Base-by-base conservation (phyloP, 805 yeast genomes). In the Hanseniaspora clermontiae region DNA sequence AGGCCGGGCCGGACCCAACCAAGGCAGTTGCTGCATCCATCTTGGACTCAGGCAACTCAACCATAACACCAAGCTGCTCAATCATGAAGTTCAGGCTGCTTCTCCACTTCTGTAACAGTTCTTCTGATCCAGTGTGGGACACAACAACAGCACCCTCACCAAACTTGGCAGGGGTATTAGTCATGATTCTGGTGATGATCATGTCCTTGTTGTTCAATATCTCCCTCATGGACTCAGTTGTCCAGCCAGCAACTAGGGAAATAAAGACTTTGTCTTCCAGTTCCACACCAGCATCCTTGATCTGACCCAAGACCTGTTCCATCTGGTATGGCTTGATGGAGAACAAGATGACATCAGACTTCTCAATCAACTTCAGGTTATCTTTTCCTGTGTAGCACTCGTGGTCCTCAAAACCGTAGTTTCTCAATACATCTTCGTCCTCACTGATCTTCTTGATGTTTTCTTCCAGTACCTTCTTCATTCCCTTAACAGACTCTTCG, bases 1-100 rank as follows among this genome's bases (percentile, higher is more conserved):
- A 93, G 0, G 98, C 98, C 1, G 97, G 97, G 1, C 96, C 98
- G 1, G 96, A 87, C 1, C 98, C 98, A 57, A 93, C 88, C 49
- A 93, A 76, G 0, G 96, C 85, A 9, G 97, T 91, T 43, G 96
- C 95, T 4, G 91, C 96, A 67, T 93, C 97, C 89, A 91, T 89
- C 70, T 88, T 86, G 67, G 84, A 84, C 70, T 93, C 99, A 19
- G 90, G 91, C 45, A 86, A 71, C 61, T 78, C 80, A 58, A 72
- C 68, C 56, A 80, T 70, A 6, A 46, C 37, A 2, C 59, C 59
- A 8, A 51, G 39, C 32, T 53, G 45, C 2, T 49, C 47, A 31
- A 53, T 46, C 34, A 47, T 42, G 42, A 46, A 53, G 40, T 53
- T 53, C 58, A 70, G 62, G 10, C 61, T 57, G 1, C 76, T 77